Conservation (phyloP, 2,329 filamentous ascomycete genomes). For the Colletotrichum caudatum region DNA sequence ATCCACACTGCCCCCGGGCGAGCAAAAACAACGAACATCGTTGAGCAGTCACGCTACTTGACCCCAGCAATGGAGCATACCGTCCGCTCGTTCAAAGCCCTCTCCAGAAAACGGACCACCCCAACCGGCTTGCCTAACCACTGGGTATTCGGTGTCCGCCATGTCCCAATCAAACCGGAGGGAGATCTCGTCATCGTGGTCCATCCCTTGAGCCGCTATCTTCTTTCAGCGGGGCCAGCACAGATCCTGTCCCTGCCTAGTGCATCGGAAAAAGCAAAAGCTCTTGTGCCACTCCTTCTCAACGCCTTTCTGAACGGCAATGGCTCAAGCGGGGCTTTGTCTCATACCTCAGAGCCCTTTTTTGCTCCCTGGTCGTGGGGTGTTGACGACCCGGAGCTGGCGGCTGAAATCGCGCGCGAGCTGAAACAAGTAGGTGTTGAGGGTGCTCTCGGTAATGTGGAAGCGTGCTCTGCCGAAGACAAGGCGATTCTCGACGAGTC, state of each 20-base stretch:
- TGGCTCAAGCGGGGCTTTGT: neutral
- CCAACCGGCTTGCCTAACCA: constrained; percentile 2
- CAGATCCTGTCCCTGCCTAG: neutral
- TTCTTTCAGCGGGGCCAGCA: neutral
- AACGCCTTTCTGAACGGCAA: neutral
- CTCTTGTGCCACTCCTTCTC: neutral
- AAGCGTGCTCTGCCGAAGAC: neutral
- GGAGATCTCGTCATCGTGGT: constrained; percentile 8
- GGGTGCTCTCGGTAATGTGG: neutral
- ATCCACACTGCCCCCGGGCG: neutral
- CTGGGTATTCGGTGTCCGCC: constrained; percentile 12
- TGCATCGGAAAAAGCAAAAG: neutral
- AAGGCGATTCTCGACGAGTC: neutral
- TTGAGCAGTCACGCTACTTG: neutral
- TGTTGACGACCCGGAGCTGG: neutral
- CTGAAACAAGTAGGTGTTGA: neutral
- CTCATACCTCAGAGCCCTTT: neutral
- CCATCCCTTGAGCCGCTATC: neutral
- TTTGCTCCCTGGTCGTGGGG: constrained; percentile 12
- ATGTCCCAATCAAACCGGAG: neutral
- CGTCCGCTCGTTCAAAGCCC: constrained; percentile 5
- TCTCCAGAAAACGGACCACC: neutral
- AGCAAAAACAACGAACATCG: neutral
- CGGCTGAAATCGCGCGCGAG: neutral
- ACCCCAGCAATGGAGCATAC: neutral